These are phyloP conservation scores for Pythium folliculosum DNA, from an alignment of 352 stramenopile species.

Conservation along the genomic window DNA sequence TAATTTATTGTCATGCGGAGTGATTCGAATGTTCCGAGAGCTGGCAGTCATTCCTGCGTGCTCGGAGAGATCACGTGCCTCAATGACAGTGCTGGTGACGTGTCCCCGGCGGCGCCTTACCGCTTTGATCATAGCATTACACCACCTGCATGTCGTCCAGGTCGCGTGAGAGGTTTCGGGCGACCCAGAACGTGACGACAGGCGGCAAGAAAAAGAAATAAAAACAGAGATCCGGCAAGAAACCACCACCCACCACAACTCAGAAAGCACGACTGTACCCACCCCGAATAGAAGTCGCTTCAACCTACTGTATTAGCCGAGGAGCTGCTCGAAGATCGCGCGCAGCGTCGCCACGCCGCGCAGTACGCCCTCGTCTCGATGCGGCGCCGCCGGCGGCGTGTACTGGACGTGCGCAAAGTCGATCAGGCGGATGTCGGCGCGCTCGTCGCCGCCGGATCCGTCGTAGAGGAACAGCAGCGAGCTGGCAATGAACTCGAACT, in stretches of 20 bases:
- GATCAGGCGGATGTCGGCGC: conserved; percentile 75
- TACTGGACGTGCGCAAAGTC: conserved; percentile 78
- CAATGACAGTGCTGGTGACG: background rate
- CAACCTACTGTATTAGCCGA: conserved; percentile 14
- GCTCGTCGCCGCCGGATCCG: conserved; percentile 31
- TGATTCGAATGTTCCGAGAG: no score
- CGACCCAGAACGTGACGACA: background rate
- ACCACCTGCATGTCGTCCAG: no score
- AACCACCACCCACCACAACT: background rate
- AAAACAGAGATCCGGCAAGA: background rate
- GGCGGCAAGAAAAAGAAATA: background rate
- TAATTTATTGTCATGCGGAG: background rate
- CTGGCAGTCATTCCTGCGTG: no score
- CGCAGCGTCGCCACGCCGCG: conserved; percentile 54
- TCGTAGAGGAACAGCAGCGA: conserved; percentile 96
- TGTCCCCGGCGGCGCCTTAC: no score
- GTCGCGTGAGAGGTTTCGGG: background rate
- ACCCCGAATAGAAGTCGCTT: conserved; percentile 2
- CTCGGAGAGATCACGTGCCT: background rate
- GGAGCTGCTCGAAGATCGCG: conserved; percentile 53
- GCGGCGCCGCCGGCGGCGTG: conserved; percentile 5
- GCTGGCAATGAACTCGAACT: conserved; percentile 91
- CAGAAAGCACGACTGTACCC: conserved; percentile 11
- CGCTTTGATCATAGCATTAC: no score
- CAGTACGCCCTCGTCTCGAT: conserved; percentile 59